Conservation (phyloP, 192 early-diverging fungal genomes). For the Backusella macrospora region DNA sequence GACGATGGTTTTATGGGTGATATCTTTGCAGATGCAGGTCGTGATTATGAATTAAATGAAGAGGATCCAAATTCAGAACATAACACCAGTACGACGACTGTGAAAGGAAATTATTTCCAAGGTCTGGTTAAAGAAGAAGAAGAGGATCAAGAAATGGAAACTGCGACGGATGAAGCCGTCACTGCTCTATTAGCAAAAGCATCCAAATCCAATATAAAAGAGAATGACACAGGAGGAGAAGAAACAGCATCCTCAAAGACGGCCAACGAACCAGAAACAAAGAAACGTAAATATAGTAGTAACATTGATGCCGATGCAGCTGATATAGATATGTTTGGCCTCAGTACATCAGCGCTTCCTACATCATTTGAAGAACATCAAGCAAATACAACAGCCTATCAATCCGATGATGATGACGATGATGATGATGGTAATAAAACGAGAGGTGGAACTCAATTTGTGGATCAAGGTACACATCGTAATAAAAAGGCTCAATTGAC, state of each 20-base stretch:
- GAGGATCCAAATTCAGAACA: not conserved
- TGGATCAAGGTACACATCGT: slow-evolving; percentile 71
- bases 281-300: slow-evolving; percentile 30
- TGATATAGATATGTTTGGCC: slow-evolving; percentile 57
- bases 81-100: not conserved
- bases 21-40: slow-evolving; percentile 88
- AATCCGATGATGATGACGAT: slow-evolving; percentile 50
- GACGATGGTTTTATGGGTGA: slow-evolving; percentile 47
- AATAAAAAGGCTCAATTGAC: slow-evolving; percentile 72
- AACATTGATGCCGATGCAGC: slow-evolving; percentile 47
- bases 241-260: slow-evolving; percentile 19
- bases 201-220: not conserved
- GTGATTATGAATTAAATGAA: slow-evolving; percentile 72
- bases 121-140: slow-evolving; percentile 27
- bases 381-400: slow-evolving; percentile 54
- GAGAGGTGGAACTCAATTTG: slow-evolving; percentile 39
- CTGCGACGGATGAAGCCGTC: not conserved
- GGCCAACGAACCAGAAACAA: slow-evolving; percentile 20
- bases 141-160: slow-evolving; percentile 25
- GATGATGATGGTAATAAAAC: slow-evolving; percentile 26
- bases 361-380: slow-evolving; percentile 38
- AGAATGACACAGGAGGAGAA: not conserved
- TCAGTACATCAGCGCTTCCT: slow-evolving; percentile 45
- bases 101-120: slow-evolving; percentile 38
- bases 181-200: slow-evolving; percentile 12